phyloP scores from a whole-genome alignment of 1,139 yeast species.

The Saccharomycopsis phalli region DNA sequence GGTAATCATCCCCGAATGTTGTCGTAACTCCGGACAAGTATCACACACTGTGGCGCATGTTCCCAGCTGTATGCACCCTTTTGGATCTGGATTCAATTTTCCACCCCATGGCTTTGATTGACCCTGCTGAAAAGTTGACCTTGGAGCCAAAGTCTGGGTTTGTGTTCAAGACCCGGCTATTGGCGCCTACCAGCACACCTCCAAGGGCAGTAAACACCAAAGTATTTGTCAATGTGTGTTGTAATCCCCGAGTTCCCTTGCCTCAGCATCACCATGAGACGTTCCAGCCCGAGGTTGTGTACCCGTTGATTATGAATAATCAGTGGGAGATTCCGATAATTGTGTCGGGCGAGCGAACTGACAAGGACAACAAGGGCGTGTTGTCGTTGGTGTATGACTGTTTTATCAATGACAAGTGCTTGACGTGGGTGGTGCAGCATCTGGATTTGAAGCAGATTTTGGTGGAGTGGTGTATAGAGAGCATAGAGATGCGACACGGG shows the following conservation, averaged over 20 bases:
- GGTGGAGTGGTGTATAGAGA: conserved; percentile 60
- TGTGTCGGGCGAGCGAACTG: conserved; percentile 45
- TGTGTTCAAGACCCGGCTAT: conserved; percentile 17
- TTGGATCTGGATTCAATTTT: no score
- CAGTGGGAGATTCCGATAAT: conserved; percentile 83
- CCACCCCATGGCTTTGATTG: no score
- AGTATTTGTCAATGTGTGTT: conserved; percentile 72
- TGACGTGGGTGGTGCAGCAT: conserved; percentile 54
- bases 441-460: conserved; percentile 39
- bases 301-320: conserved; percentile 58
- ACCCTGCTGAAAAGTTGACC: conserved; percentile 5
- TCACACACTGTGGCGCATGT: no score
- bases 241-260: conserved; percentile 53
- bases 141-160: conserved; percentile 17
- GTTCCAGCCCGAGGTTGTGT: conserved; percentile 49
- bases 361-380: conserved; percentile 61
- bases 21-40: no score
- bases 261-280: conserved; percentile 28
- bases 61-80: no score
- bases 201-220: conserved; percentile 37
- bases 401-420: conserved; percentile 52
- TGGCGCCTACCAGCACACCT: conserved; percentile 1
- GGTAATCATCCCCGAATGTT: no score
- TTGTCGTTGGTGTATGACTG: conserved; percentile 66
- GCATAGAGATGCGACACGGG: conserved; percentile 45